Evolutionary conservation across 2,329 filamentous ascomycete genomes (phyloP), one percentile per base, ranked within the genome.

Genomic region (Claviceps spartinae): DNA sequence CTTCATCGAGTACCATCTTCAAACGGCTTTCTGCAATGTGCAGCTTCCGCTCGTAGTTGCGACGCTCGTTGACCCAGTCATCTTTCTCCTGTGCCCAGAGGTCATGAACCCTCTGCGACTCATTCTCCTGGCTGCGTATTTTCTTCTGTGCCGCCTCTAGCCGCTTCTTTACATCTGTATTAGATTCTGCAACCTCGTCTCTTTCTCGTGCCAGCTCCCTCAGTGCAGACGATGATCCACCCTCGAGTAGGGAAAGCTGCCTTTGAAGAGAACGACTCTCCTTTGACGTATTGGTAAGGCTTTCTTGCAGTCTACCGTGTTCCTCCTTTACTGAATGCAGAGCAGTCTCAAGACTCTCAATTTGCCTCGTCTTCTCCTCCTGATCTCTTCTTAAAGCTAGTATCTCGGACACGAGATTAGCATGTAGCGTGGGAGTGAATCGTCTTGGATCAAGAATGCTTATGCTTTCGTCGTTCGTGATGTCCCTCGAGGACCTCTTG

Each of bases 341-440:
- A 26, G 77, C 82, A 1, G 76, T 72, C 68, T 98, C 93, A 16
- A 98, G 74, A 50, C 79, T 82, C 63, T 96, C 90, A 51, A 98
- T 95, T 50, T 88, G 78, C 60, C 82, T 87, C 45, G 84, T 79
- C 68, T 95, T 96, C 43, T 86, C 88, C 63, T 98, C 93, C 56
- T 97, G 81, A 57, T 98, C 93, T 53, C 93, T 78, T 22, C 90
- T 82, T 48, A 98, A 71, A 2, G 83, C 81, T 41, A 98, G 73
- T 56, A 98, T 98, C 66, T 98, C 93, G 0, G 91, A 91, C 1
- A 98, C 91, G 6, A 98, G 73, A 48, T 88, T 96, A 8, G 93
- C 93, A 66, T 97, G 93, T 11, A 98, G 72, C 0, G 90, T 97
- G 1, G 93, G 93, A 0, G 93, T 98, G 63, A 98, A 96, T 40